These are phyloP conservation scores for Aspergillus affinis DNA, from an alignment of 495 filamentous ascomycete species.

Conservation along the genomic window DNA sequence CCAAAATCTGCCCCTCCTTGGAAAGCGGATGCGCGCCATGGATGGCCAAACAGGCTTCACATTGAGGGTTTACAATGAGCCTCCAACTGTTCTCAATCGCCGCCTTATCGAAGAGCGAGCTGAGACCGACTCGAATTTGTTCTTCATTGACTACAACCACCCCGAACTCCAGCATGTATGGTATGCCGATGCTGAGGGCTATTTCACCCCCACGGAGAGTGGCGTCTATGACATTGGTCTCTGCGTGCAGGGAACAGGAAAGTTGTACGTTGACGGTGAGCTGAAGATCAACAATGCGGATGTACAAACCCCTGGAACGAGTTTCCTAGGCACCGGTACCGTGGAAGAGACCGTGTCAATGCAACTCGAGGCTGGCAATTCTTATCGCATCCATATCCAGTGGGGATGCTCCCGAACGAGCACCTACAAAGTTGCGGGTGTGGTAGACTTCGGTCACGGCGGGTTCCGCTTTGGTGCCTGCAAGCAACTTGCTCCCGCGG, in stretches of 20 bases:
- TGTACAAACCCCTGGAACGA: conserved; percentile 52
- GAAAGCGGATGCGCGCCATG: conserved; percentile 39
- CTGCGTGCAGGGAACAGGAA: conserved; percentile 68
- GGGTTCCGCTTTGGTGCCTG: conserved; percentile 74
- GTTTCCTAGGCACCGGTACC: conserved; percentile 58
- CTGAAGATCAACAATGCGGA: conserved; percentile 63
- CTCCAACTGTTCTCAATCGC: conserved; percentile 38
- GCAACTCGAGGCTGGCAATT: conserved; percentile 51
- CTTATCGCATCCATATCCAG: conserved; percentile 55
- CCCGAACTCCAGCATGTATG: conserved; percentile 47
- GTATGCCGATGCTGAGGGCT: conserved; percentile 58
- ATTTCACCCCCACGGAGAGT: conserved; percentile 51
- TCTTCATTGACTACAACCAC: conserved; percentile 62
- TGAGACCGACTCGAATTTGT: conserved; percentile 48
- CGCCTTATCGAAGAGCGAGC: conserved; percentile 47
- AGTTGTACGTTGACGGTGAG: conserved; percentile 63
- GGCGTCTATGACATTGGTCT: conserved; percentile 71
- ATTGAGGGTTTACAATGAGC: conserved; percentile 57
- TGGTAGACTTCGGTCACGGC: conserved; percentile 57
- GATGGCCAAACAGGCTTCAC: conserved; percentile 50
- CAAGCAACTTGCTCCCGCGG: conserved; percentile 57
- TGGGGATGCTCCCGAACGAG: conserved; percentile 59
- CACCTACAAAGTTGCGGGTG: conserved; percentile 46
- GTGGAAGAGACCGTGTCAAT: conserved; percentile 54
- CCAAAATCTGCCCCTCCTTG: conserved; percentile 55